Evolutionary conservation across 2,329 filamentous ascomycete genomes (phyloP), one percentile per base, ranked within the genome.

Genomic region (Cordyceps militaris): DNA sequence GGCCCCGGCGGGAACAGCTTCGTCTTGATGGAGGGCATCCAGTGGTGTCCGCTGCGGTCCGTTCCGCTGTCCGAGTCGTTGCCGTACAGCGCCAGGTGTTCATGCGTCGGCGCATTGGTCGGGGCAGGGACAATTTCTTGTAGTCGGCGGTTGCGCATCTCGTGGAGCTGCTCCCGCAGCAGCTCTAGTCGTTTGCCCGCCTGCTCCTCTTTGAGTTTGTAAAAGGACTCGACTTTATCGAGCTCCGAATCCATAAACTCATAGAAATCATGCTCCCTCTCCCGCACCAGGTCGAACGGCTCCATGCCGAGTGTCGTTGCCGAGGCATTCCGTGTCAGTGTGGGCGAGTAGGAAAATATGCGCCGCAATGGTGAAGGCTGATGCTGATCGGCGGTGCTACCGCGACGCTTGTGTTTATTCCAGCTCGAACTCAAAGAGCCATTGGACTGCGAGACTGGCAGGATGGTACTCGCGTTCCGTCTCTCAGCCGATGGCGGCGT

Each of bases 201-300:
- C 68, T 97, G 90, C 28, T 89, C 81, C 68, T 99, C 94, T 68
- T 97, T 97, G 63, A 83, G 75, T 64, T 83, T 85, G 75, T 97
- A 97, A 67, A 99, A 99, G 0, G 77, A 74, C 68, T 99, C 92
- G 11, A 99, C 90, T 73, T 97, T 99, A n/a, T 86, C 79, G 14
- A 99, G 76, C 72, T 99, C 88, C 10, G 76, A 76, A 64, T 97
- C 90, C 55, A 99, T 76, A 66, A 94, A 99, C 0, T 78, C 73
- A 70, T 92, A 93, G 68, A 99, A 97, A 14, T 96, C 89, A n/a
- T 80, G 81, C 70, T 96, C 86, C 19, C 85, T 81, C 58, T 85
- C 78, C 46, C 89, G 87, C 3, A 95, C 79, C 40, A 89, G 80
- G 43, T 84, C 80, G 26, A 81, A 67, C 24, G 74, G 71, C 51